Evolutionary conservation across 139 green algal genomes (phyloP), one percentile per base, ranked within the genome.

Genomic region (Yamagishiella unicocca): DNA sequence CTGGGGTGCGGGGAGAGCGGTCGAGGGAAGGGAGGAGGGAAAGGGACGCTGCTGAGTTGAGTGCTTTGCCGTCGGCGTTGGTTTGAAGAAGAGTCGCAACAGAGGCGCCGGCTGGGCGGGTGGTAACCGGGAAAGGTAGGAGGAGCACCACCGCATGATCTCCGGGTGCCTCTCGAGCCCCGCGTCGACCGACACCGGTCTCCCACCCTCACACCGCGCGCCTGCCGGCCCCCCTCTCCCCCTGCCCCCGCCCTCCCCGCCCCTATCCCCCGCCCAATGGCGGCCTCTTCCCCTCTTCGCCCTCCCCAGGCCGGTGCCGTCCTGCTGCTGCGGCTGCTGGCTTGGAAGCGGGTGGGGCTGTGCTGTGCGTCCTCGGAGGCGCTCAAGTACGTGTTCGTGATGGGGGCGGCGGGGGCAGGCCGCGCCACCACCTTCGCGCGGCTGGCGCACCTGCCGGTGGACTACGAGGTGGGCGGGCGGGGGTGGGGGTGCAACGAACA

Each of bases 321-420:
- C 62, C 64, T 91, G 87, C 62, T 91, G 62, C 72, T 91, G 73
- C 87, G 87, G 22, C 87, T 88, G 53, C 87, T 91, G 74, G 73
- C 87, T 2, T 91, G 81, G 81, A 82, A 82, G 55, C 64, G 70
- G 64, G 68, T 91, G 68, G 80, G 43, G 62, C 31, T 77, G 80
- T 38, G 27, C 46, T 74, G 43, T 73, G 67, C 43, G 5, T 53
- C 10, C 24, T 33, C 75, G 0, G 77, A 88, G 62, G 66, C 82
- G 35, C 82, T 91, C 62, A 76, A 82, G 62, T 91, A 91, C 73
- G 87, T 88, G 54, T 91, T 81, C 43, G 62, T 91, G 43, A 37
- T 86, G 71, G 87, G 87, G 37, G 40, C 50, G 42, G 35, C 29
- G 22, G 87, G 82, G 17, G 70, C 68, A 17, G 87, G 81, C 19